Conservation (phyloP, 768 basidiomycete species). For the Coprinopsis strossmayeri region DNA sequence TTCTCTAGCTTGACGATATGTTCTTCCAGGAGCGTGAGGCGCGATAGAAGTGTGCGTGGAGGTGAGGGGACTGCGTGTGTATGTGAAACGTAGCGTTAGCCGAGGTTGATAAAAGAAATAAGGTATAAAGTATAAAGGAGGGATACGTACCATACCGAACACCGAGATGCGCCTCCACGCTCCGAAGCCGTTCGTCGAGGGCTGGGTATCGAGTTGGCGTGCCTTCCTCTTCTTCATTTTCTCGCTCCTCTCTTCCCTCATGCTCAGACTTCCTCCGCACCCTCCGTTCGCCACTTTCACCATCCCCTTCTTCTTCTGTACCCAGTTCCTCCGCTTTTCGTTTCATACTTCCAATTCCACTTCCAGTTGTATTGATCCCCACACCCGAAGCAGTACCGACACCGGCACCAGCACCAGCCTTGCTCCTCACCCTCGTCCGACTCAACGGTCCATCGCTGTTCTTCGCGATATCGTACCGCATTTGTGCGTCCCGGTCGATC, state of each 20-base stretch:
- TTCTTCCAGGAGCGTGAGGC: conserved; percentile 68
- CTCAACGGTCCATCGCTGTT: conserved; percentile 72
- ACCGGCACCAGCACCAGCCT: too few species aligned
- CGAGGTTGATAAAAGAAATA: too few species aligned
- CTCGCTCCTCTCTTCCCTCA: conserved; percentile 5
- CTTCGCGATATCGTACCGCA: conserved; percentile 85
- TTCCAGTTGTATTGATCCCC: too few species aligned
- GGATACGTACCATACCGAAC: conserved; percentile 59
- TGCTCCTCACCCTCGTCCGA: conserved; percentile 16
- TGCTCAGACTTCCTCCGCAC: neutral
- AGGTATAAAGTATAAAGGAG: neutral
- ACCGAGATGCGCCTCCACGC: conserved; percentile 67
- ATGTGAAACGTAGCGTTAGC: too few species aligned
- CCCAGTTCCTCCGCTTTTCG: too few species aligned
- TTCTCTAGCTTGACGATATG: conserved; percentile 72
- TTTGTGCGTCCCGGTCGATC: conserved; percentile 68
- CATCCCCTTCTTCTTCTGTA: neutral
- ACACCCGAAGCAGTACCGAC: too few species aligned
- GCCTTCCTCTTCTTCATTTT: conserved; percentile 14
- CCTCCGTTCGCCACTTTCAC: neutral
- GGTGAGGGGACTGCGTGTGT: conserved; percentile 70
- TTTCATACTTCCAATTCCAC: too few species aligned
- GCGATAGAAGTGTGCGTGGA: conserved; percentile 56
- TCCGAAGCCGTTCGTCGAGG: conserved; percentile 55
- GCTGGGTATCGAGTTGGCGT: conserved; percentile 48